A percentile compares a stretch with the other conserved stretches of the same genome.
phyloP scores from a whole-genome alignment of 495 filamentous ascomycete genomes.

The Melanomma pulvis-pyrius region DNA sequence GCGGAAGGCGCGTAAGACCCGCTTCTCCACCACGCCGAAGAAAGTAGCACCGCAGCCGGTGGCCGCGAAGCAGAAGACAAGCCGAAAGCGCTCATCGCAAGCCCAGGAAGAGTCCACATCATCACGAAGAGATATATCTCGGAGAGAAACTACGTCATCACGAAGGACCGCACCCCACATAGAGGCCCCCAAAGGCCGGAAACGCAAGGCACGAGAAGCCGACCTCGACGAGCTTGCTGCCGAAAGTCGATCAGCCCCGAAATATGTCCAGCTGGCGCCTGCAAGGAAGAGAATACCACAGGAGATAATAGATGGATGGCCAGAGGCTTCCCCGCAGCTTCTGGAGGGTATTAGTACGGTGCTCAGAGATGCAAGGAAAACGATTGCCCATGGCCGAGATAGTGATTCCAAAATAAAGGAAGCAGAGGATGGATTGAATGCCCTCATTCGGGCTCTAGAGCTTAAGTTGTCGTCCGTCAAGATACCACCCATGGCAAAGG shows the following conservation, averaged over 20 bases:
- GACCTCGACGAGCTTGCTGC: slow-evolving; percentile 9
- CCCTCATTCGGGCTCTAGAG: slow-evolving; percentile 53
- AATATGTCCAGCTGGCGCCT: slow-evolving; percentile 48
- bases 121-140: neutral
- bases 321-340: slow-evolving; percentile 5
- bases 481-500: slow-evolving; percentile 61
- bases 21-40: neutral
- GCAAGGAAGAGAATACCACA: slow-evolving; percentile 58
- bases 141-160: neutral
- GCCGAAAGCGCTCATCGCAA: neutral
- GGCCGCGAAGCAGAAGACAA: slow-evolving; percentile 5
- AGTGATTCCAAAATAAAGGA: slow-evolving; percentile 60
- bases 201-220: slow-evolving; percentile 7
- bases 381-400: slow-evolving; percentile 53
- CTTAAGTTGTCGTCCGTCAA: slow-evolving; percentile 60
- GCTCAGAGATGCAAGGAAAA: slow-evolving; percentile 16
- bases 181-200: neutral
- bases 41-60: neutral
- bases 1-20: neutral
- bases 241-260: neutral
- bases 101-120: neutral
- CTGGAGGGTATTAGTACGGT: slow-evolving; percentile 10
- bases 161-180: neutral
- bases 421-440: slow-evolving; percentile 57
- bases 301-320: slow-evolving; percentile 40